Base-by-base conservation (phyloP, 139 green algal species). In the Volvox africanus region DNA sequence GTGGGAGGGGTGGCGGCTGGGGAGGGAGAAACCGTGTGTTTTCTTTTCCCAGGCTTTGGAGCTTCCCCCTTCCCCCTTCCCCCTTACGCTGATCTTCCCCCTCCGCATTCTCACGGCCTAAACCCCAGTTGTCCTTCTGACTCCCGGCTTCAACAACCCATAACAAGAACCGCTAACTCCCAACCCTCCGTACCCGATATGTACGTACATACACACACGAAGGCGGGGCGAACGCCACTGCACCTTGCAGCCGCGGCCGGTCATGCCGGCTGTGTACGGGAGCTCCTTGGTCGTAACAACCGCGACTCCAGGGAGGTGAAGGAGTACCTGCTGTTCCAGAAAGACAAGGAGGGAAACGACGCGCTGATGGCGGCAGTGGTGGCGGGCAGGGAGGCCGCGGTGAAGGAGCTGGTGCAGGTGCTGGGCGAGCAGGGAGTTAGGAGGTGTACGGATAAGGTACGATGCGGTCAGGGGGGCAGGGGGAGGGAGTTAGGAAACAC, bases 231-330 rank as follows among this genome's bases (percentile, higher is more conserved):
- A 65, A 81, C 67, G 0, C 21, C 83, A 13, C 67, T 89, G 36
- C 83, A 89, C 35, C 17, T 44, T 16, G 83, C 83, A 3, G 83
- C 68, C 2, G 26, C 36, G 2, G 67, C 35, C 14, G 83, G 83
- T 35, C 68, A 68, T 28, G 26, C 68, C 1, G 35, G 26, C 21
- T 65, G 26, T 13, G 65, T 71, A 33, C 67, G 67, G 1, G 83
- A 28, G 26, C 83, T 89, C 67, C 36, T 89, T 26, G 83, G 83
- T 37, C 67, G 35, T 28, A 36, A 68, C 67, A 89, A 80, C 68
- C 36, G 36, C 13, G 68, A 80, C 16, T 20, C 30, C 2, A 36
- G 67, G 35, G 83, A 68, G 1, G 83, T 50, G 24, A 71, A 71
- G 26, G 11, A 36, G 1, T 3, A 19, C 67, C 83, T 81, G 83